Evolutionary conservation across 139 green algal species (phyloP).

Genomic region (Tetradesmus lagerheimii): DNA sequence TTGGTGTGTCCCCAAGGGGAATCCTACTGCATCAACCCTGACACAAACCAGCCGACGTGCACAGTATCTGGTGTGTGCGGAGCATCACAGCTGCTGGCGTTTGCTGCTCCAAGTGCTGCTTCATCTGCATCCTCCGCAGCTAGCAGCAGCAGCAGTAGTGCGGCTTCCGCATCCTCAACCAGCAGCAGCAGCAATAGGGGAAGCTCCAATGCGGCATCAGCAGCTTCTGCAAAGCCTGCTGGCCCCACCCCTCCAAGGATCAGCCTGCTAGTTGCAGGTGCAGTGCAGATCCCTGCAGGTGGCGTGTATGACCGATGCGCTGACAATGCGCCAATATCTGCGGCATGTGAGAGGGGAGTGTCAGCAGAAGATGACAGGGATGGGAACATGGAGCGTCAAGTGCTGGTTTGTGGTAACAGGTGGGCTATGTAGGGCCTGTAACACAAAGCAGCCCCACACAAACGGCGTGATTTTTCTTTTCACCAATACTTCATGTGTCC

Average conservation of each 20-base stretch:
- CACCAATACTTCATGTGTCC: too few species aligned
- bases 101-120: background rate
- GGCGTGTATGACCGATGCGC: slow-evolving; percentile 53
- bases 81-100: slow-evolving; percentile 1
- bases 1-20: slow-evolving; percentile 49
- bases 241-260: slow-evolving; percentile 20
- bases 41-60: slow-evolving; percentile 38
- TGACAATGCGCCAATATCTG: slow-evolving; percentile 2
- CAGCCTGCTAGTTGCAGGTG: slow-evolving; percentile 33
- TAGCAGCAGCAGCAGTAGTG: background rate
- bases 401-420: slow-evolving; percentile 55
- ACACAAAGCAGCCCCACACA: too few species aligned
- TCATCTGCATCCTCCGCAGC: background rate
- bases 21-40: slow-evolving; percentile 37
- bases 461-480: too few species aligned
- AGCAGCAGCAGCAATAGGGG: background rate
- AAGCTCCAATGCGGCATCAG: background rate
- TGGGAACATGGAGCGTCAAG: slow-evolving; percentile 49
- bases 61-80: slow-evolving; percentile 46
- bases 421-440: too few species aligned
- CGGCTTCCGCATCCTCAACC: background rate
- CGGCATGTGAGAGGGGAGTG: slow-evolving; percentile 56
- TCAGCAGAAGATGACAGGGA: slow-evolving; percentile 51
- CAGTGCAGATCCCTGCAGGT: slow-evolving; percentile 41
- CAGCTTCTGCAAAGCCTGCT: background rate